Conservation (phyloP, 1,284 basidiomycete genomes). For the Salmacisia buchloeana region DNA sequence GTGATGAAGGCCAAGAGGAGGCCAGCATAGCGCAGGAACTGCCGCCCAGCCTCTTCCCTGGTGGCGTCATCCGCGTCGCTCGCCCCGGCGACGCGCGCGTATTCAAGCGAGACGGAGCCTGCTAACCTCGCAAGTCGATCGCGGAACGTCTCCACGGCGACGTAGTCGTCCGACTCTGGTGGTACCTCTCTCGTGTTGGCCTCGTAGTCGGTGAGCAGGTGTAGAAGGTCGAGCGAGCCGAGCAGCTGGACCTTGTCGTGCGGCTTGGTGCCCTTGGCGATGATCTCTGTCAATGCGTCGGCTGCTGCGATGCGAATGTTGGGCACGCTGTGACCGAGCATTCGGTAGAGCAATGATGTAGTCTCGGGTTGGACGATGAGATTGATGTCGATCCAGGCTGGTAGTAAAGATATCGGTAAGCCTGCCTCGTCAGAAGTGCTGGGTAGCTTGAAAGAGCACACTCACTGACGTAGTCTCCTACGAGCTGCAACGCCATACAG, state of each 20-base stretch:
- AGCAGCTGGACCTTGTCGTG: conserved; percentile 84
- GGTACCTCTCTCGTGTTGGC: neutral
- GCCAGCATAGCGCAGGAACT: conserved; percentile 69
- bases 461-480: conserved; percentile 89
- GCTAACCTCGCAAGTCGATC: conserved; percentile 81
- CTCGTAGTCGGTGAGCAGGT: conserved; percentile 4
- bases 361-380: conserved; percentile 87
- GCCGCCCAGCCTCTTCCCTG: conserved; percentile 63
- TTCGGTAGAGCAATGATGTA: conserved; percentile 74
- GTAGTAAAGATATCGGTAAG: conserved; percentile 10
- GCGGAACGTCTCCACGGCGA: conserved; percentile 70
- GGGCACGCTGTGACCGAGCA: conserved; percentile 65
- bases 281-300: conserved; percentile 71
- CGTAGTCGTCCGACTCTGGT: conserved; percentile 57
- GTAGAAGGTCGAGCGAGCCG: conserved; percentile 67
- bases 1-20: conserved; percentile 81
- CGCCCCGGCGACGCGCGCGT: conserved; percentile 74
- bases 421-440: neutral
- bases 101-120: conserved; percentile 75
- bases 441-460: conserved; percentile 27
- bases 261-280: conserved; percentile 88
- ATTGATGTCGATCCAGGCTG: conserved; percentile 91
- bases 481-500: conserved; percentile 81
- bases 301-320: conserved; percentile 75
- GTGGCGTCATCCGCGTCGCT: conserved; percentile 56